Evolutionary conservation across 208 protist species (phyloP).

Genomic region (Trichomonas vaginalis): DNA sequence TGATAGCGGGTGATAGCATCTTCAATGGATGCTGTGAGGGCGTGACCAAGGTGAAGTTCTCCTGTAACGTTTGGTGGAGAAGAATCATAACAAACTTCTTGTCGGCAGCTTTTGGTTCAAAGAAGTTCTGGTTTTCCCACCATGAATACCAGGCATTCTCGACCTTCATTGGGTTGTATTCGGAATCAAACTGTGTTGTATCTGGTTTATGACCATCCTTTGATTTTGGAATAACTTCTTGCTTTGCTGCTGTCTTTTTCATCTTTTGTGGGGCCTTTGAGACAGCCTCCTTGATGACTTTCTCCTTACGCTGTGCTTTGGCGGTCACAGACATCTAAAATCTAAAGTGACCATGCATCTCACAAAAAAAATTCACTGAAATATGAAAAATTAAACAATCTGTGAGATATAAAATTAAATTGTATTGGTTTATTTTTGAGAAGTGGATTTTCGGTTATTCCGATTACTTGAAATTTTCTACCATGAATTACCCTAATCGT

Average conservation of each 20-base stretch:
- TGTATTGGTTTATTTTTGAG: too few relatives aligned
- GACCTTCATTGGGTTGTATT: constrained; percentile 42
- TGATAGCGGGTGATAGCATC: constrained; percentile 40
- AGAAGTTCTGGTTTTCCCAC: constrained; percentile 87
- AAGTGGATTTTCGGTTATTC: too few relatives aligned
- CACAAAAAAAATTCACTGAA: too few relatives aligned
- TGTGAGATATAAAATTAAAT: too few relatives aligned
- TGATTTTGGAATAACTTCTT: not conserved
- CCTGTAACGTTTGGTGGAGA: constrained; percentile 99
- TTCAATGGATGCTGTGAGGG: constrained; percentile 62
- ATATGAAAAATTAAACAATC: too few relatives aligned
- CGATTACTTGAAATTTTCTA: too few relatives aligned
- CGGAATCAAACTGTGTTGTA: not conserved
- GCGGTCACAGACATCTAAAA: not conserved
- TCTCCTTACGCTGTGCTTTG: not conserved
- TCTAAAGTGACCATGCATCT: too few relatives aligned
- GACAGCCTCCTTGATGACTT: not conserved
- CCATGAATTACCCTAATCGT: too few relatives aligned
- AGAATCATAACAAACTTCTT: constrained; percentile 76
- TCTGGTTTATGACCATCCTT: not conserved
- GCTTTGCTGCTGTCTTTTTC: not conserved
- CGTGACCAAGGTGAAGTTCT: constrained; percentile 95
- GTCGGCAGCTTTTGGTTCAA: constrained; percentile 42
- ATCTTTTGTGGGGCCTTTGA: not conserved
- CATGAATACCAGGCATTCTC: constrained; percentile 86